phyloP scores from a whole-genome alignment of 106 monocot genomes.

The Triglochin maritima region DNA sequence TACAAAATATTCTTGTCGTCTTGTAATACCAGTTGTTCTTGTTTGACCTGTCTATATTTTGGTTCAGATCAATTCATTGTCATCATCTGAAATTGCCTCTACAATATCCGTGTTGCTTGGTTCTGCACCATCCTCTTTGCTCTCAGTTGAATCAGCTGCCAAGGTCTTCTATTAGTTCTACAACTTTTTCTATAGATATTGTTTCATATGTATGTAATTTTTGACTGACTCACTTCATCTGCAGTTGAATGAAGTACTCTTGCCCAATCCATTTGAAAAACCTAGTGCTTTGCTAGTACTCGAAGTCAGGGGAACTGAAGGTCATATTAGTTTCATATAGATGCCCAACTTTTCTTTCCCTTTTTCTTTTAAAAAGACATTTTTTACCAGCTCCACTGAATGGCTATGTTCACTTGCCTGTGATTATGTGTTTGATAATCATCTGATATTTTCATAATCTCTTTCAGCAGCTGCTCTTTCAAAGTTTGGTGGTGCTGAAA shows the following conservation, averaged over 20 bases:
- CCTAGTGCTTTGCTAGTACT: conserved; percentile 60
- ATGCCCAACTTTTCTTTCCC: background rate
- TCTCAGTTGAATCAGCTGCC: conserved; percentile 44
- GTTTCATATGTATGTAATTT: background rate
- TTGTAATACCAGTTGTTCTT: background rate
- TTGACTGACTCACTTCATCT: background rate
- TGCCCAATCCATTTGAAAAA: conserved; percentile 70
- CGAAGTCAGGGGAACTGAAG: conserved; percentile 50
- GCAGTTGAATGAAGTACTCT: conserved; percentile 61
- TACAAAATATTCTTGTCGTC: background rate
- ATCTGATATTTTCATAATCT: conserved; percentile 1
- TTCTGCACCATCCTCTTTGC: conserved; percentile 47
- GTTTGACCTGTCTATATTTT: background rate
- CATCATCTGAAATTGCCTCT: conserved; percentile 56
- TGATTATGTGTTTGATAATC: background rate
- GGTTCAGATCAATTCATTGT: conserved; percentile 27
- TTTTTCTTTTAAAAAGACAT: background rate
- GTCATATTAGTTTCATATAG: conserved; percentile 14
- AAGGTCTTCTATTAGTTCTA: conserved; percentile 36
- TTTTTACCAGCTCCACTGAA: background rate
- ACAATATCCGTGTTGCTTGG: conserved; percentile 75
- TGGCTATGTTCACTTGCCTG: background rate
- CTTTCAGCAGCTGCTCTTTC: conserved; percentile 5
- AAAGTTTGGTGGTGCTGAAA: conserved; percentile 9
- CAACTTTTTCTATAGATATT: background rate